Conservation (phyloP, 257 asterid genomes). For the Nyctanthes arbortristis region DNA sequence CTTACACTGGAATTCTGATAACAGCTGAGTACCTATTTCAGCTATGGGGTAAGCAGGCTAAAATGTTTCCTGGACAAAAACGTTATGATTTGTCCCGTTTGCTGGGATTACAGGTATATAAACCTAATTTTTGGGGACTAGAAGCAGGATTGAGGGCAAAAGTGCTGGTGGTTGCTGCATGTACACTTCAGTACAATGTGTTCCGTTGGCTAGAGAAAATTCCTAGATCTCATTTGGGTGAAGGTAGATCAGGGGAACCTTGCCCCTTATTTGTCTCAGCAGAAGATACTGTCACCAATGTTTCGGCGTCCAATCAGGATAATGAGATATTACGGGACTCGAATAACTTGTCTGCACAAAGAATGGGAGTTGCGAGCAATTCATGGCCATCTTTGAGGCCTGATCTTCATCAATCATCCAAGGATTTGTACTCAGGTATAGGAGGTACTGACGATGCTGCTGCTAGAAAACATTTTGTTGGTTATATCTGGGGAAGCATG, state of each 20-base stretch:
- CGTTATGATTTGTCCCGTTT: slow-evolving; percentile 62
- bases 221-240: slow-evolving; percentile 53
- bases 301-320: slow-evolving; percentile 47
- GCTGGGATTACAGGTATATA: slow-evolving; percentile 80
- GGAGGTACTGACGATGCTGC: slow-evolving; percentile 33
- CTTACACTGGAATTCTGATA: slow-evolving; percentile 80
- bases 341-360: slow-evolving; percentile 42
- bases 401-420: slow-evolving; percentile 41
- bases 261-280: slow-evolving; percentile 82
- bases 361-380: slow-evolving; percentile 40
- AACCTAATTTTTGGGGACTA: slow-evolving; percentile 69
- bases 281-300: slow-evolving; percentile 50
- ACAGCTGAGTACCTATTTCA: slow-evolving; percentile 83
- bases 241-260: slow-evolving; percentile 74
- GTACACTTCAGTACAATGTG: slow-evolving; percentile 90
- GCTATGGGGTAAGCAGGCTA: slow-evolving; percentile 86
- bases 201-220: slow-evolving; percentile 82
- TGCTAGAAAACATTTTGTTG: slow-evolving; percentile 55
- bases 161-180: slow-evolving; percentile 88
- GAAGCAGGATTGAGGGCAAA: slow-evolving; percentile 91
- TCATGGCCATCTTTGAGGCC: slow-evolving; percentile 57
- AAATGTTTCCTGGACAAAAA: slow-evolving; percentile 95
- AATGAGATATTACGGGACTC: slow-evolving; percentile 40
- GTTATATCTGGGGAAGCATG: slow-evolving; percentile 83
- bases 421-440: slow-evolving; percentile 39